Base-by-base conservation (phyloP, 345 rosid genomes). In the Camelina laxa region DNA sequence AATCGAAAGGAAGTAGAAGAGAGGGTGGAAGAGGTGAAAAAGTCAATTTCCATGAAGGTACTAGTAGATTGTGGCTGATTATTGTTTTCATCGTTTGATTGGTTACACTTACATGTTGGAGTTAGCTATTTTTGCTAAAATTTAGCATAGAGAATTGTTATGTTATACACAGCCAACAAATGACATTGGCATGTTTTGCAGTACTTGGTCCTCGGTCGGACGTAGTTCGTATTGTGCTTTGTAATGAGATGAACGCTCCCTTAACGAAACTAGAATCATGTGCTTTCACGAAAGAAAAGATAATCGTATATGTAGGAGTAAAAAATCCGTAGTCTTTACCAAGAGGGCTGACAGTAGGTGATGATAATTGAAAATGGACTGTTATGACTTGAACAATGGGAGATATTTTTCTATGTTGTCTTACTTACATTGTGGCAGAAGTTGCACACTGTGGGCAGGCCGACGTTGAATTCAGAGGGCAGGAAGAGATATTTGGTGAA, bases 361-460 rank as follows among this genome's bases (percentile, higher is more conserved):
- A 49, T 44, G 9, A 30, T 57, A 30, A 44, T 55, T 53, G 61
- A 53, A 12, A 24, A 41, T 62, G 39, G 35, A 69, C 38, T 50
- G 14, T 59, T 66, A 66, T 35, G 50, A 54, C 31, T 33, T 12
- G 55, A 44, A 15, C 19, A 15, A 14, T 44, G 48, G 41, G 51
- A 33, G 11, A 49, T 67, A 47, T 70, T 70, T 80, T 90, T 89
- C 96, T 91, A 85, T 89, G 86, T 84, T 65, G 92, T 82, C 93
- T 91, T 89, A 91, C 98, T 91, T 89, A 91, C 96, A 53, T 86
- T 85, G 89, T 92, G 96, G 98, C 96, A 90, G 98, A 92, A 90
- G 98, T 86, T 88, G 84, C 92, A 87, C 80, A 79, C 94, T 90
- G 86, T 93, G 81, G 87, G 90, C 96, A 91, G 97, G 97, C 84